Percentiles rank a stretch among this genome's conserved stretches.
Evolutionary conservation across 2,329 filamentous ascomycete species (phyloP).

Genomic region (Fusarium ramigenum): DNA sequence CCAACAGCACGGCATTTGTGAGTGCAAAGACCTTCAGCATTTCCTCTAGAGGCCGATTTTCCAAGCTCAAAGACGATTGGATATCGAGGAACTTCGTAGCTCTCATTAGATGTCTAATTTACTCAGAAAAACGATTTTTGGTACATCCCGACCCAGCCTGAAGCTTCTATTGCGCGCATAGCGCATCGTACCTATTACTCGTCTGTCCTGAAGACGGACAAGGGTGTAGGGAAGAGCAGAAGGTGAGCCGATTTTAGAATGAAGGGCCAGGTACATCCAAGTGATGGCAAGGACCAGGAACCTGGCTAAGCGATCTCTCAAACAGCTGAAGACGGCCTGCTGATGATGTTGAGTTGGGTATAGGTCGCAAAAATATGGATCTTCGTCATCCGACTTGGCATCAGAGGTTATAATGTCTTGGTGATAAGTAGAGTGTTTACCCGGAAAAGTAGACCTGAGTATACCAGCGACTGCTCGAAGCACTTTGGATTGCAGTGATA

Average conservation of each 20-base stretch:
- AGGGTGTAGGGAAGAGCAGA: not conserved
- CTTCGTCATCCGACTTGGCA: not conserved
- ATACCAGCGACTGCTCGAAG: not conserved
- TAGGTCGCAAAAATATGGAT: not conserved
- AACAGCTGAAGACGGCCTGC: not conserved
- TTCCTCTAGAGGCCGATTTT: not conserved
- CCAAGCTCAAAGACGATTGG: not conserved
- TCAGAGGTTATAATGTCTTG: not conserved
- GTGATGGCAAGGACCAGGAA: not conserved
- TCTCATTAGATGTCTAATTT: not conserved
- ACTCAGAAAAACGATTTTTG: not conserved
- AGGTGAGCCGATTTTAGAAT: not conserved
- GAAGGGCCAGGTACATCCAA: not conserved
- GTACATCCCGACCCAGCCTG: not conserved
- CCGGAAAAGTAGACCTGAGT: not conserved
- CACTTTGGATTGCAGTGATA: not conserved
- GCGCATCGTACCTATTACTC: not conserved
- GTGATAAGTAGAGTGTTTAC: not conserved
- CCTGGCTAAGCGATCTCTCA: not conserved
- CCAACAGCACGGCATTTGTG: not conserved
- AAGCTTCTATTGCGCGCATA: not conserved
- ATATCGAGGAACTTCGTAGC: not conserved
- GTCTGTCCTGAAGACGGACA: not conserved
- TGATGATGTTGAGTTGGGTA: not conserved
- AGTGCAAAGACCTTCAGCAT: not conserved